Conservation (phyloP, 768 basidiomycete species). For the Lactarius hatsudake region DNA sequence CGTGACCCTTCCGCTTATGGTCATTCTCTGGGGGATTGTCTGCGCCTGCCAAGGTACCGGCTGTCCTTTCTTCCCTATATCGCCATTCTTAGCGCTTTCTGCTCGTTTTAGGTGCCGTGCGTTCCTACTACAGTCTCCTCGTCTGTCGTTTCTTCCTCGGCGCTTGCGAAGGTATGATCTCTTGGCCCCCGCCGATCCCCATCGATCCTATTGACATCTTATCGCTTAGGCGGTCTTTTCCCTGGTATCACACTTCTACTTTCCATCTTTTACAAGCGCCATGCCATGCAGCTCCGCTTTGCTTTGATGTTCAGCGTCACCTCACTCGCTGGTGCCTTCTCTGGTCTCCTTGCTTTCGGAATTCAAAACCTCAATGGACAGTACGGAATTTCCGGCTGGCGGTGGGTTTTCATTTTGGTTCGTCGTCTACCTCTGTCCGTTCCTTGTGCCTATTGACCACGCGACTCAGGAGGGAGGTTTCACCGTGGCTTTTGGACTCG, state of each 20-base stretch:
- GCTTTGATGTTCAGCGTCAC: slow-evolving; percentile 45
- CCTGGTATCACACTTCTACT: slow-evolving; percentile 35
- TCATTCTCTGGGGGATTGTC: slow-evolving; percentile 68
- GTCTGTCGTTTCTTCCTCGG: slow-evolving; percentile 51
- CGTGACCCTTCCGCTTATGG: slow-evolving; percentile 59
- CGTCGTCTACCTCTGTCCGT: not conserved
- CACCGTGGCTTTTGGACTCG: slow-evolving; percentile 55
- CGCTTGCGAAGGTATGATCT: slow-evolving; percentile 49
- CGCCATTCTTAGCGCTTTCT: not conserved
- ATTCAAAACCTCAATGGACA: slow-evolving; percentile 57
- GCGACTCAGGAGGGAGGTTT: slow-evolving; percentile 53
- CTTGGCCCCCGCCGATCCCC: not conserved
- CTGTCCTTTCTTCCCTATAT: not conserved
- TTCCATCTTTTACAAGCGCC: slow-evolving; percentile 32
- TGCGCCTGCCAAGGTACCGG: slow-evolving; percentile 55
- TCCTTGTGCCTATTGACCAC: not conserved
- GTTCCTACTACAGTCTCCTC: slow-evolving; percentile 51
- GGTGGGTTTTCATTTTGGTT: slow-evolving; percentile 66
- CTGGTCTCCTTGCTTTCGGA: slow-evolving; percentile 59
- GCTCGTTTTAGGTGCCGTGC: slow-evolving; percentile 41
- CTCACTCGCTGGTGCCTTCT: slow-evolving; percentile 56
- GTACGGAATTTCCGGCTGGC: slow-evolving; percentile 55
- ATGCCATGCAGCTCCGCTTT: slow-evolving; percentile 35
- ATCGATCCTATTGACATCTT: not conserved
- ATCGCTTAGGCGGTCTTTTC: slow-evolving; percentile 42